phyloP scores from a whole-genome alignment of 129 eudicot species.

The Lactuca sativa region DNA sequence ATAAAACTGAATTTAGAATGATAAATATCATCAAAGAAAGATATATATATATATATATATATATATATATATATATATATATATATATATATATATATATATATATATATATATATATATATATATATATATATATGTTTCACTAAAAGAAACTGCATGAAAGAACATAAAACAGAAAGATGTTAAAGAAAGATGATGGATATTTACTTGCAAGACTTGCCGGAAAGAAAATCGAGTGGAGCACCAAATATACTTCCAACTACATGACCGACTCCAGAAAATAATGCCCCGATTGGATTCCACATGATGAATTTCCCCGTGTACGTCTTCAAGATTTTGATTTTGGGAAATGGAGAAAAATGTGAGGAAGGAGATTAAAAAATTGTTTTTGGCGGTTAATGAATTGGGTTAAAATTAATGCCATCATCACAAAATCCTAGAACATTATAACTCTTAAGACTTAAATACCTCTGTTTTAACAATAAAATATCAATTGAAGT shows the following conservation, averaged over 20 bases:
- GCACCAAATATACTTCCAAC: constrained; percentile 33
- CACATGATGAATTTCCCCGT: constrained; percentile 20
- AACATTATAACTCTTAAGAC: too few relatives aligned
- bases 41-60: background rate
- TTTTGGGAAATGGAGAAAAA: background rate
- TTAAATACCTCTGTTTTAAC: too few relatives aligned
- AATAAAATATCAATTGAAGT: too few relatives aligned
- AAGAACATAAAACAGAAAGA: background rate
- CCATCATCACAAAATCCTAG: too few relatives aligned
- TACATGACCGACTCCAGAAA: constrained; percentile 29
- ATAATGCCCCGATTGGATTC: constrained; percentile 30
- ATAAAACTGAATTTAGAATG: background rate
- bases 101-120: too few relatives aligned
- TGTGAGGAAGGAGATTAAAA: background rate
- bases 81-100: too few relatives aligned
- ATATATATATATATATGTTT: background rate
- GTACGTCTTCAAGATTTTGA: background rate
- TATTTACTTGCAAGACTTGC: constrained; percentile 58
- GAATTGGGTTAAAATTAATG: too few relatives aligned
- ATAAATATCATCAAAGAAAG: background rate
- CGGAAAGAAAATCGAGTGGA: constrained; percentile 47
- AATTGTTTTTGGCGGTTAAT: constrained; percentile 23
- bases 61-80: too few relatives aligned
- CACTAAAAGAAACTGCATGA: background rate
- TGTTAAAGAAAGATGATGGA: background rate